A percentile compares a stretch with the other conserved stretches of the same genome.
Conservation (phyloP, 495 filamentous ascomycete genomes). For the Xylaria telfairii region DNA sequence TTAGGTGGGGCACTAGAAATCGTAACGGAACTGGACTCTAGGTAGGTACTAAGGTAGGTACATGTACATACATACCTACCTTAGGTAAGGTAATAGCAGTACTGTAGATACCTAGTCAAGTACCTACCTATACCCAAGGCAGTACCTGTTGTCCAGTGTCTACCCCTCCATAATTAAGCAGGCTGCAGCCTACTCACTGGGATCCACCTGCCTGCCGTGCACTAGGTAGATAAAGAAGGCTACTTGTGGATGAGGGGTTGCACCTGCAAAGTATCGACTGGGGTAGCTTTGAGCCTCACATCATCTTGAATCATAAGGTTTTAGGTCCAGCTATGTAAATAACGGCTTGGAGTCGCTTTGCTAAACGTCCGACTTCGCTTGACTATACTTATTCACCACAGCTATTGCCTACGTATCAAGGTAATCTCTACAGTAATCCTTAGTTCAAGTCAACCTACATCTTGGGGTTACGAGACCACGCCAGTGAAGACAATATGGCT, state of each 20-base stretch:
- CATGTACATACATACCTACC: too few relatives aligned
- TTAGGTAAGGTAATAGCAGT: too few relatives aligned
- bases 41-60: too few relatives aligned
- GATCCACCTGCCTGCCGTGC: neutral
- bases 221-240: too few relatives aligned
- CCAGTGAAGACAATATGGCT: constrained; percentile 25
- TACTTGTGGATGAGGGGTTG: neutral
- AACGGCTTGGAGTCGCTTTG: neutral
- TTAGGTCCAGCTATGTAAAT: neutral
- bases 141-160: neutral
- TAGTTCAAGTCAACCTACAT: neutral
- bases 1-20: neutral
- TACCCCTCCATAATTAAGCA: constrained; percentile 7
- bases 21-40: too few relatives aligned
- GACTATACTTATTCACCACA: neutral
- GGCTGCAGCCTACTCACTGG: neutral
- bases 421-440: neutral
- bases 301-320: neutral
- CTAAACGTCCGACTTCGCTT: neutral
- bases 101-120: too few relatives aligned
- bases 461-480: neutral
- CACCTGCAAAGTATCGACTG: neutral
- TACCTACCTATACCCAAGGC: neutral
- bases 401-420: neutral
- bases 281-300: neutral